Evolutionary conservation across 257 asterid species (phyloP).

Genomic region (Rubia yunnanensis): DNA sequence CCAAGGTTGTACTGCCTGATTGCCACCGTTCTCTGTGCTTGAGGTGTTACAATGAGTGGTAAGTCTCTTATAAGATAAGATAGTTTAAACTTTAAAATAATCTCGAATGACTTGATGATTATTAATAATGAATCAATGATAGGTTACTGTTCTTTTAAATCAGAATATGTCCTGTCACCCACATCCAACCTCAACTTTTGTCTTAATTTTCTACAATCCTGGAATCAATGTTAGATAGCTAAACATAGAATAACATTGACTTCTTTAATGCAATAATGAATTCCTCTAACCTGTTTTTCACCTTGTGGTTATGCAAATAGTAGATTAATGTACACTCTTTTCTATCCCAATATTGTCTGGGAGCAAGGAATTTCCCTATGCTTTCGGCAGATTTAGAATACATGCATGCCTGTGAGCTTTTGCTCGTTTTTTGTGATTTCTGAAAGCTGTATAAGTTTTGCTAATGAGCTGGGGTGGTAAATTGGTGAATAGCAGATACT

Average conservation of each 20-base stretch:
- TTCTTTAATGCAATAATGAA: not conserved
- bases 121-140: not conserved
- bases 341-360: not conserved
- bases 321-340: too few relatives aligned
- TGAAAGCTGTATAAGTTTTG: not conserved
- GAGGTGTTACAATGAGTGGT: slow-evolving; percentile 24
- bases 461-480: not conserved
- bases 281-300: too few relatives aligned
- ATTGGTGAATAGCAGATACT: not conserved
- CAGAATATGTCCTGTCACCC: not conserved
- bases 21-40: slow-evolving; percentile 31
- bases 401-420: not conserved
- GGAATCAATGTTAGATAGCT: too few relatives aligned
- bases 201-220: not conserved
- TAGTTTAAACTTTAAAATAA: too few relatives aligned
- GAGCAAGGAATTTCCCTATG: not conserved
- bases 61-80: slow-evolving; percentile 3
- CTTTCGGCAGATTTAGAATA: not conserved
- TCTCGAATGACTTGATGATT: not conserved
- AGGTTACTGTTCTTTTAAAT: not conserved
- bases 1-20: slow-evolving; percentile 24
- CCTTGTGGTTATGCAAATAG: too few relatives aligned
- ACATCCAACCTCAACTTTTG: not conserved
- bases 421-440: slow-evolving; percentile 1
- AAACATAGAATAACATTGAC: too few relatives aligned